Base-by-base conservation (phyloP, 306 rosid genomes). In the Adenanthera pavonina region DNA sequence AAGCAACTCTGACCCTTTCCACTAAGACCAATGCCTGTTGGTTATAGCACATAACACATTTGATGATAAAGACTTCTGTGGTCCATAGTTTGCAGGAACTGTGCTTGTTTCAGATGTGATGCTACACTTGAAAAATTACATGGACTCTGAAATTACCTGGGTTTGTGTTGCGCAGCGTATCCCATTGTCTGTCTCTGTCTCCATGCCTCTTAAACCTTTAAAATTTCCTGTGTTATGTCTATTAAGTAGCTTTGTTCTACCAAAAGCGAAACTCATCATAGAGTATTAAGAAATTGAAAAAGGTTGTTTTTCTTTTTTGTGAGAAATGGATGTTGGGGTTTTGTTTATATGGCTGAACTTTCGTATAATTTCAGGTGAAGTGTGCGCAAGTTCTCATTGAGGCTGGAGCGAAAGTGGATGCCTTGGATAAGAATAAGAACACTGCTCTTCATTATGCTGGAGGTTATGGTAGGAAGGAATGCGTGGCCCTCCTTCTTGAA, bases 361-460 rank as follows among this genome's bases (percentile, higher is more conserved):
- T 25, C 13, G 54, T 68, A 78, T 70, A 20, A 62, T 91, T 79
- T 60, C 92, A 95, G 99, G 98, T 88, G 69, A 92, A 92, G 86
- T 96, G 99, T 84, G 97, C 96, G n/a, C 99, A 90, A 89, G 81
- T 84, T 74, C 99, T 96, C 69, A 92, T 96, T 5, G 99, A 96
- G 82, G 97, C 99, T 75, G 98, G 99, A 71, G 99, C 97, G 3
- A 90, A 87, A 69, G 99, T 93, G 60, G 97, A 96, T 83, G 94
- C 99, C 77, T 90, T 96, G 86, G 99, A 96, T 81, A 93, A 88
- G 87, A 96, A 96, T 48, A 96, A 96, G 82, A 96, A 96, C 90
- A 96, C 98, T 0, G 99, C 99, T 1, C 97, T 96, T 82, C 99
- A 96, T 86, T 96, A 96, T 40, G 99, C 99, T n/a, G 98, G 97